Percentiles rank a stretch among this genome's conserved stretches.
Evolutionary conservation across 371 early-diverging fungal genomes (phyloP).

Genomic region (Homolaphlyctis polyrhiza): DNA sequence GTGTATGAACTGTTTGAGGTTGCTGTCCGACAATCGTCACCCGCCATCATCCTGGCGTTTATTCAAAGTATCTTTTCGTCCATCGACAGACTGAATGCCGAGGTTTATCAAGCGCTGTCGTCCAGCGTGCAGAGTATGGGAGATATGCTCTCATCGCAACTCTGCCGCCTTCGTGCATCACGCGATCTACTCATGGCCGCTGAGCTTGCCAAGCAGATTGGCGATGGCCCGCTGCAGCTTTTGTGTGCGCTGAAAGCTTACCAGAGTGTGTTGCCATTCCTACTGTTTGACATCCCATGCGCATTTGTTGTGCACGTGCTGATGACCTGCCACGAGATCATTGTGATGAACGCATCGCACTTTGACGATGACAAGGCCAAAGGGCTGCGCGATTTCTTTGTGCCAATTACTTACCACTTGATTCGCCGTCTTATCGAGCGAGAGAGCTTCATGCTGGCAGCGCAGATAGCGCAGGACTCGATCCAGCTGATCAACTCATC

Average conservation of each 20-base stretch:
- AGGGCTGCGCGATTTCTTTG: conserved; percentile 17
- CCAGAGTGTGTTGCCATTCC: conserved; percentile 18
- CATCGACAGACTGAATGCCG: conserved; percentile 15
- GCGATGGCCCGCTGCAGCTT: conserved; percentile 9
- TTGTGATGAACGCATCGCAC: conserved; percentile 14
- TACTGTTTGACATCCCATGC: conserved; percentile 14
- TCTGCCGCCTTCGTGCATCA: conserved; percentile 12
- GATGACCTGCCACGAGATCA: conserved; percentile 16
- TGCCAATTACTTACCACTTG: conserved; percentile 17
- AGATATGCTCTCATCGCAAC: conserved; percentile 17
- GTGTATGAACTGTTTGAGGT: conserved; percentile 17
- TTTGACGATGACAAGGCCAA: conserved; percentile 21
- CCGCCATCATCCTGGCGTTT: conserved; percentile 17
- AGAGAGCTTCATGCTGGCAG: conserved; percentile 11
- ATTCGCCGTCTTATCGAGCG: conserved; percentile 15
- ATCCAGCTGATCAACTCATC: conserved; percentile 16
- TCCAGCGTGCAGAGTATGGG: conserved; percentile 14
- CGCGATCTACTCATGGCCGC: conserved; percentile 22
- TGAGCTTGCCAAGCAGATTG: conserved; percentile 18
- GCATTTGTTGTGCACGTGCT: conserved; percentile 26
- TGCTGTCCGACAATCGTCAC: conserved; percentile 12
- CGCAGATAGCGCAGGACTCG: conserved; percentile 24
- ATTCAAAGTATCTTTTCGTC: conserved; percentile 18
- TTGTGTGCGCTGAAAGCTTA: conserved; percentile 19
- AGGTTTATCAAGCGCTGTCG: conserved; percentile 13